Base-by-base conservation (phyloP, 768 basidiomycete genomes). In the Royoungia palumana region DNA sequence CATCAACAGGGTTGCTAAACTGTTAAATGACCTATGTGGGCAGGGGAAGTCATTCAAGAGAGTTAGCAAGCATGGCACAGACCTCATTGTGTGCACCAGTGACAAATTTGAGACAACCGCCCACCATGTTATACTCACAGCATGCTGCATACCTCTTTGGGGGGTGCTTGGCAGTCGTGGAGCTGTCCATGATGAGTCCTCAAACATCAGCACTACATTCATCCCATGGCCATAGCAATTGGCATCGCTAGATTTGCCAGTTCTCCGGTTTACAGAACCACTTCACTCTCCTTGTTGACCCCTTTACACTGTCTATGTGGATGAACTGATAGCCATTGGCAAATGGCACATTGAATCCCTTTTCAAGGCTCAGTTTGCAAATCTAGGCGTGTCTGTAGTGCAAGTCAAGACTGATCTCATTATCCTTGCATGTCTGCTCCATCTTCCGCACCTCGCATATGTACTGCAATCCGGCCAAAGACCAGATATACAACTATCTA, bases 241-340 rank as follows among this genome's bases (percentile, higher is more conserved):
- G 11, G 7, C 28, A 11, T 21, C 38, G 25, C 43, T 24, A 16
- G 34, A 38, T 39, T 43, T 28, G 28, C 35, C 42, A 1, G 34
- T 25, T 8, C 49, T 68, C 13, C 62, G 63, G 16, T 58, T 95
- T 37, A 60, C 71, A 0, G 81, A 81, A 2, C 81, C 80, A 51
- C 78, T 82, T 38, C 75, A 85, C 0, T 69, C 94, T 7, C 71
- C 90, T 0, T 66, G 86, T 14, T 77, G 96, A 14, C 75, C 95
- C 19, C 71, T 97, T 65, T 96, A 17, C 77, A 83, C 20, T 97
- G 93, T 60, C 67, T 97, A n/a, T 97, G 97, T 67, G 1, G 95
- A 99, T 63, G 78, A 83, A 35, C 66, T 94, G 2, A 72, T 90
- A 11, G 83, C 90, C 0, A 65, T 94, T 13, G 94, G 93, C 90